Percentiles rank a stretch among this genome's conserved stretches.
These are phyloP conservation scores for Kwoniella heveanensis DNA, from an alignment of 768 basidiomycete genomes.

Conservation along the genomic window DNA sequence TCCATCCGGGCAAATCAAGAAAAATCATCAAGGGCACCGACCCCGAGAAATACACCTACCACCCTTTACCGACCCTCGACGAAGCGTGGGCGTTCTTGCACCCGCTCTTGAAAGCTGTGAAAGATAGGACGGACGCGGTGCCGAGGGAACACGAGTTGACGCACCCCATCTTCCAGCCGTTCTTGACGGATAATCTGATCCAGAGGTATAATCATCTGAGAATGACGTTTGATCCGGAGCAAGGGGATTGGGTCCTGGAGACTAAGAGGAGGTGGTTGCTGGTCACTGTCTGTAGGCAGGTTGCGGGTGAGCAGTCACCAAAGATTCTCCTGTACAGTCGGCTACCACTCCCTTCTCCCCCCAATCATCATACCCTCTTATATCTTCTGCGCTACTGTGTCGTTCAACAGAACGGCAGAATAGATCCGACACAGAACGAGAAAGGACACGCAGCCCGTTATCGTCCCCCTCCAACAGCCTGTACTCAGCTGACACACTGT, in stretches of 20 bases:
- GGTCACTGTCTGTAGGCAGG: constrained; percentile 47
- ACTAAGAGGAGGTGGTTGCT: constrained; percentile 40
- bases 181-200: constrained; percentile 36
- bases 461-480: no score
- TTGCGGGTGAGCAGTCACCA: constrained; percentile 51
- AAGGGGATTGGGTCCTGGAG: constrained; percentile 30
- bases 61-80: constrained; percentile 37
- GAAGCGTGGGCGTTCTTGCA: constrained; percentile 38
- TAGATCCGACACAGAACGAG: no score
- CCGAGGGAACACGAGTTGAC: constrained; percentile 47
- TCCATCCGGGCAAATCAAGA: constrained; percentile 26
- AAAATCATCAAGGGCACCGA: constrained; percentile 19
- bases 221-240: constrained; percentile 32
- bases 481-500: no score
- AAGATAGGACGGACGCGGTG: constrained; percentile 24
- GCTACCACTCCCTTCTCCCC: not conserved
- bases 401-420: no score
- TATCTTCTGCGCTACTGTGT: no score
- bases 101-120: constrained; percentile 35
- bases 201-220: constrained; percentile 41
- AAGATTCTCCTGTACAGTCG: not conserved
- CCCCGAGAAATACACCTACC: constrained; percentile 38
- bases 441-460: no score
- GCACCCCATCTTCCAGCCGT: constrained; percentile 42
- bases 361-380: not conserved